Evolutionary conservation across 305 asterid species (phyloP).

Genomic region (Rubia peregrina): DNA sequence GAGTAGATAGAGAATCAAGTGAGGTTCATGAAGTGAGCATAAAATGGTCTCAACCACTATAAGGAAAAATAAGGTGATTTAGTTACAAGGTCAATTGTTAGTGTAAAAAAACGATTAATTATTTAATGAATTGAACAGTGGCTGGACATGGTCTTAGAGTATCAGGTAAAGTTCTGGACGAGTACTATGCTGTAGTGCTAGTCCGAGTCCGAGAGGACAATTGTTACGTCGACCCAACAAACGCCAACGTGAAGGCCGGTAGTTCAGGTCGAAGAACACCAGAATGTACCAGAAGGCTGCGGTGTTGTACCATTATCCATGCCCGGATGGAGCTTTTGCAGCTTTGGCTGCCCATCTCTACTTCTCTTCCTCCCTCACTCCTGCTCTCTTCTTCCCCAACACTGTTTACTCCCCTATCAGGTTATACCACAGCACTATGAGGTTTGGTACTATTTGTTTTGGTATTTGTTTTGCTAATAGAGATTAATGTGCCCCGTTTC

Average conservation of each 20-base stretch:
- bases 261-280: background rate
- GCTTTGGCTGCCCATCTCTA: slow-evolving; percentile 84
- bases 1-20: no score
- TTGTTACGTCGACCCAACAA: no score
- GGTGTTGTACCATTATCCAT: slow-evolving; percentile 76
- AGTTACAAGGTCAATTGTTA: no score
- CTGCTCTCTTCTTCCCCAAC: slow-evolving; percentile 62
- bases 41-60: no score
- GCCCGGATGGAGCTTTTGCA: slow-evolving; percentile 92
- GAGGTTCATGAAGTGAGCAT: no score
- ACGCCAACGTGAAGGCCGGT: background rate
- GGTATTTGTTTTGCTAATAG: background rate
- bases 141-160: no score
- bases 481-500: slow-evolving; percentile 9
- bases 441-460: background rate
- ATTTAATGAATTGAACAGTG: no score
- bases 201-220: background rate
- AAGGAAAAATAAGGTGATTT: no score
- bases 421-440: slow-evolving; percentile 15
- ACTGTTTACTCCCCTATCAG: slow-evolving; percentile 77
- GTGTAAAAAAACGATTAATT: no score
- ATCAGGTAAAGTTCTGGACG: no score
- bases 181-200: background rate
- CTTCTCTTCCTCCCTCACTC: slow-evolving; percentile 37
- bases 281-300: slow-evolving; percentile 41